Evolutionary conservation across 129 eudicot genomes (phyloP).

Genomic region (Chrysanthemum lavandulifolium): DNA sequence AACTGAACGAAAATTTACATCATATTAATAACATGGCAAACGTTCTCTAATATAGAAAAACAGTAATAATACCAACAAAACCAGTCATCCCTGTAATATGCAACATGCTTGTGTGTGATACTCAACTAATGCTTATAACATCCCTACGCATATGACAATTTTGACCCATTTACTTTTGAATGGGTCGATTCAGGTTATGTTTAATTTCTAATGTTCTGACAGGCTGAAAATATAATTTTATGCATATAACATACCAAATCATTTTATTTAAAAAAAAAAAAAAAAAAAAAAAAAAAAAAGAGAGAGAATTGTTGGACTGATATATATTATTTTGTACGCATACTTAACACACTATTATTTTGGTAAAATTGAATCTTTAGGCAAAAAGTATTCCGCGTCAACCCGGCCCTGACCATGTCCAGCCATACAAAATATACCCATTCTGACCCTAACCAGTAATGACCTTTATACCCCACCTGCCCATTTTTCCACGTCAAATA

Average conservation of each 20-base stretch:
- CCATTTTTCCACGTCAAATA: not conserved
- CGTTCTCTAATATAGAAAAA: no score
- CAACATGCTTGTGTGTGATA: no score
- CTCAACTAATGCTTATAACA: no score
- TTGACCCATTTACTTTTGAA: not conserved
- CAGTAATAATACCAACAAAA: no score
- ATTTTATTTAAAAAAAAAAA: not conserved
- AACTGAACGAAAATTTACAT: conserved; percentile 46
- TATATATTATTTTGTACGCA: not conserved
- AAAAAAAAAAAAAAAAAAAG: not conserved
- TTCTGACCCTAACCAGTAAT: not conserved
- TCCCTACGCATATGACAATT: not conserved
- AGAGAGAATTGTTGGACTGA: not conserved
- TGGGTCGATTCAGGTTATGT: not conserved
- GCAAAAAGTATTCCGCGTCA: not conserved
- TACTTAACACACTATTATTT: not conserved
- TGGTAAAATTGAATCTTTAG: not conserved
- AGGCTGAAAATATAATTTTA: no score
- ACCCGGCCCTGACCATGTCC: not conserved
- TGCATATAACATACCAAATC: not conserved
- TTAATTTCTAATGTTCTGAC: not conserved
- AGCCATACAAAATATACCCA: not conserved
- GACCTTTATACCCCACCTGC: not conserved
- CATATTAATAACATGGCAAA: conserved; percentile 4
- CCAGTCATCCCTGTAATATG: no score